Conservation (phyloP, 345 rosid species). For the Populus simonii region DNA sequence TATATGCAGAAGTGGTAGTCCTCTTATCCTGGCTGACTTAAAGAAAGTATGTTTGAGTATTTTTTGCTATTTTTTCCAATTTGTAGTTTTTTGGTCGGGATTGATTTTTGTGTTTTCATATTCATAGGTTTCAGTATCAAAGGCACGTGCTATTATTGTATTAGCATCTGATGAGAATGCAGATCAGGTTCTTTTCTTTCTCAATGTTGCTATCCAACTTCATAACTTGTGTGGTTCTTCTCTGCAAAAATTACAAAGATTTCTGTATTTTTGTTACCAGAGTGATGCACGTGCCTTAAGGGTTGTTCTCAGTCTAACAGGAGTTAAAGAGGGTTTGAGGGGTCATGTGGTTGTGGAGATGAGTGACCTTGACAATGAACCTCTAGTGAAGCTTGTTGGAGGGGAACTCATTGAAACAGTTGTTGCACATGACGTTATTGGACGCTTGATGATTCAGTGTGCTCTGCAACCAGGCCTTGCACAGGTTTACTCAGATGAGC, state of each 20-base stretch:
- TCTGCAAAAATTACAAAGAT: conserved; percentile 13
- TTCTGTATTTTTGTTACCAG: conserved; percentile 35
- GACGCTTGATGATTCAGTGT: conserved; percentile 93
- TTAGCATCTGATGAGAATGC: conserved; percentile 90
- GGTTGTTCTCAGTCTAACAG: conserved; percentile 84
- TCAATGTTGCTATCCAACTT: conserved; percentile 2
- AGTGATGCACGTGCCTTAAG: conserved; percentile 93
- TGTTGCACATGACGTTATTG: conserved; percentile 95
- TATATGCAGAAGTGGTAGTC: conserved; percentile 92
- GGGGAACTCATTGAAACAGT: conserved; percentile 88
- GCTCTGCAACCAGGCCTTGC: conserved; percentile 95
- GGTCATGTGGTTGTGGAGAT: conserved; percentile 97
- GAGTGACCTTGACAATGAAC: conserved; percentile 95
- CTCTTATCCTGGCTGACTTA: conserved; percentile 82
- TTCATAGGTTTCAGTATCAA: conserved; percentile 80
- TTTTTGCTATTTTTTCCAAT: not conserved
- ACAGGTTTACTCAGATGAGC: conserved; percentile 44
- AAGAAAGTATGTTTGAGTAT: conserved; percentile 51
- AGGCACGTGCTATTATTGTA: conserved; percentile 81
- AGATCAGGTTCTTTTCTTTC: conserved; percentile 66
- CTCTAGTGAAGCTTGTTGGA: conserved; percentile 92
- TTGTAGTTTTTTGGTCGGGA: not conserved
- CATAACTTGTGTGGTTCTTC: not conserved
- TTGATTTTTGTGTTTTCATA: conserved; percentile 8
- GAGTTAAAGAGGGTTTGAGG: conserved; percentile 76